Percentiles rank a stretch among this genome's conserved stretches.
phyloP scores from a whole-genome alignment of 176 grass and related monocot genomes.

The Carex myosuroides region DNA sequence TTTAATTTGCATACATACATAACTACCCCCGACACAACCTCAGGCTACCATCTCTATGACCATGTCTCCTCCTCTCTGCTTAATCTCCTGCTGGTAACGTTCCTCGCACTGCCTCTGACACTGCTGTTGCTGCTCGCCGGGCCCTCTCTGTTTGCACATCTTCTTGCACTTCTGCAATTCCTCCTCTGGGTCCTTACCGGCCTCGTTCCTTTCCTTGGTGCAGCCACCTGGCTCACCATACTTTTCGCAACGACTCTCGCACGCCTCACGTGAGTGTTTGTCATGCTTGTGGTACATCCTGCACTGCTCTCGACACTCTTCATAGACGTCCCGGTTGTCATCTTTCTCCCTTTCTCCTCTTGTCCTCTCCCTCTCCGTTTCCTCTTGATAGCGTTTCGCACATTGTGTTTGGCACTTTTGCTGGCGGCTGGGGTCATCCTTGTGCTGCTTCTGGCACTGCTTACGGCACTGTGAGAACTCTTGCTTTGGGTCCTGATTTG shows the following conservation, averaged over 20 bases:
- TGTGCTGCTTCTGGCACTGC: not conserved
- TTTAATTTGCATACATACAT: not conserved
- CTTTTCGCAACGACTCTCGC: not conserved
- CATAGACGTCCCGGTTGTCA: not conserved
- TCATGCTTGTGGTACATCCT: not conserved
- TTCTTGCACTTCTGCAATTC: constrained; percentile 2
- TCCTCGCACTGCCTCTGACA: not conserved
- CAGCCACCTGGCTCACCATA: not conserved
- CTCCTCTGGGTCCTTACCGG: not conserved
- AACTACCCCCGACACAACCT: not conserved
- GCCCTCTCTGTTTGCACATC: not conserved
- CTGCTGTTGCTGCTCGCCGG: constrained; percentile 1
- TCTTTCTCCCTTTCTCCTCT: not conserved
- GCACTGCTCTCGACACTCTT: not conserved
- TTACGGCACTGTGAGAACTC: constrained; percentile 5
- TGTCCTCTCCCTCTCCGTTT: not conserved
- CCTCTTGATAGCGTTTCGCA: not conserved
- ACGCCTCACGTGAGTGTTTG: not conserved
- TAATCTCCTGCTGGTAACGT: not conserved
- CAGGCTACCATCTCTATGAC: constrained; percentile 14
- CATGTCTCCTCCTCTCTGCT: not conserved
- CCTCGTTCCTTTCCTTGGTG: not conserved
- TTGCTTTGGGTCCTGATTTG: not conserved
- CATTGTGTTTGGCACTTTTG: not conserved
- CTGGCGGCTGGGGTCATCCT: not conserved